A percentile compares a stretch with the other conserved stretches of the same genome.
These are phyloP conservation scores for Fragilaria crotonensis DNA, from an alignment of 108 stramenopile genomes.

Conservation along the genomic window DNA sequence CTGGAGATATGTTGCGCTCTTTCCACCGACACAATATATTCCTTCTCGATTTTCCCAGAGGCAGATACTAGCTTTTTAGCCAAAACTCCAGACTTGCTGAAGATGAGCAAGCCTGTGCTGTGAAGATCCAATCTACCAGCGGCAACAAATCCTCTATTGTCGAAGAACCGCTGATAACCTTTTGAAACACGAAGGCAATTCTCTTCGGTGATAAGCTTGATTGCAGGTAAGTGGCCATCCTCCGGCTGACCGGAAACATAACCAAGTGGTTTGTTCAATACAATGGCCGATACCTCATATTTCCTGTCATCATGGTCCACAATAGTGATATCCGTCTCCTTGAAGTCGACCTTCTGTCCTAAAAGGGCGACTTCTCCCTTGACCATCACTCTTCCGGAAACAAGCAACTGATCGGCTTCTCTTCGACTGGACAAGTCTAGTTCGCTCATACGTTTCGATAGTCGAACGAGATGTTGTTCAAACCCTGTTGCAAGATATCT, in stretches of 20 bases:
- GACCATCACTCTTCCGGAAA: slow-evolving; percentile 26
- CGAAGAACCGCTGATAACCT: background rate
- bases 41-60: slow-evolving; percentile 48
- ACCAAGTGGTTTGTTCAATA: slow-evolving; percentile 78
- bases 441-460: slow-evolving; percentile 74
- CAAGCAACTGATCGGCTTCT: slow-evolving; percentile 63
- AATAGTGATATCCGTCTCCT: slow-evolving; percentile 25
- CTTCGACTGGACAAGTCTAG: slow-evolving; percentile 59
- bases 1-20: slow-evolving; percentile 27
- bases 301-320: slow-evolving; percentile 2
- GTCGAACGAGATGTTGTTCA: slow-evolving; percentile 36
- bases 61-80: slow-evolving; percentile 55
- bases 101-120: slow-evolving; percentile 64
- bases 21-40: slow-evolving; percentile 61
- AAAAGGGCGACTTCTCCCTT: slow-evolving; percentile 30
- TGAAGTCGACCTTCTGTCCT: slow-evolving; percentile 36
- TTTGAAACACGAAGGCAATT: slow-evolving; percentile 3
- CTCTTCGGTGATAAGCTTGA: slow-evolving; percentile 38
- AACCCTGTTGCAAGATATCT: too few species aligned
- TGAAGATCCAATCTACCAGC: slow-evolving; percentile 73
- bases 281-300: slow-evolving; percentile 26
- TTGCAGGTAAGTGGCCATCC: slow-evolving; percentile 38
- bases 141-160: slow-evolving; percentile 39
- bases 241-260: slow-evolving; percentile 75
- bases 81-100: slow-evolving; percentile 40